A percentile compares a stretch with the other conserved stretches of the same genome.
phyloP scores from a whole-genome alignment of 257 asterid genomes.

The Euphrasia confusa region DNA sequence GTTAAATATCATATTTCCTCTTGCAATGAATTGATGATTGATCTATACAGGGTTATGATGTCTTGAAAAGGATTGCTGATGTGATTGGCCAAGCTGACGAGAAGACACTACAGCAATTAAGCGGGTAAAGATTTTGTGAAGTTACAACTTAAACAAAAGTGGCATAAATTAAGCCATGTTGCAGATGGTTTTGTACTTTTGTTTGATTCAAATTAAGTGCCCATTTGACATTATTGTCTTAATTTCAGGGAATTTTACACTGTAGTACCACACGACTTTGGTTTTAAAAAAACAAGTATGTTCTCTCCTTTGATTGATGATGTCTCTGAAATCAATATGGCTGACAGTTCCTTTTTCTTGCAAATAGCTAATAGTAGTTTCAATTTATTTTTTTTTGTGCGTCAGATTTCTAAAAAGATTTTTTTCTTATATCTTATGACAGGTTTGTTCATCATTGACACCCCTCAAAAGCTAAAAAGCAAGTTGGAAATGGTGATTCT shows the following conservation, averaged over 20 bases:
- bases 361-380: background rate
- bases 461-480: conserved; percentile 80
- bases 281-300: conserved; percentile 75
- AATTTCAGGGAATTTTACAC: conserved; percentile 87
- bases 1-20: conserved; percentile 10
- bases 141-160: conserved; percentile 5
- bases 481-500: conserved; percentile 82
- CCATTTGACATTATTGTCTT: conserved; percentile 20
- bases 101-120: conserved; percentile 65
- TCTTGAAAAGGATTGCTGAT: conserved; percentile 78
- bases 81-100: conserved; percentile 61
- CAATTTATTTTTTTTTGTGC: background rate
- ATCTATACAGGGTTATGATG: conserved; percentile 69
- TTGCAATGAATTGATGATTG: conserved; percentile 20
- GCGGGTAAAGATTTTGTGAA: conserved; percentile 47
- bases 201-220: conserved; percentile 18
- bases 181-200: conserved; percentile 14
- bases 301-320: conserved; percentile 24
- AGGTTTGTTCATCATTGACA: conserved; percentile 86
- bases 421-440: conserved; percentile 24
- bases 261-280: conserved; percentile 92
- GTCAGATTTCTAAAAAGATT: background rate
- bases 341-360: background rate
- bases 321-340: conserved; percentile 4
- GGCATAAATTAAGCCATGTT: conserved; percentile 7